A percentile compares a stretch with the other conserved stretches of the same genome.
Conservation (phyloP, 495 filamentous ascomycete genomes). For the Articulospora tetracladia region DNA sequence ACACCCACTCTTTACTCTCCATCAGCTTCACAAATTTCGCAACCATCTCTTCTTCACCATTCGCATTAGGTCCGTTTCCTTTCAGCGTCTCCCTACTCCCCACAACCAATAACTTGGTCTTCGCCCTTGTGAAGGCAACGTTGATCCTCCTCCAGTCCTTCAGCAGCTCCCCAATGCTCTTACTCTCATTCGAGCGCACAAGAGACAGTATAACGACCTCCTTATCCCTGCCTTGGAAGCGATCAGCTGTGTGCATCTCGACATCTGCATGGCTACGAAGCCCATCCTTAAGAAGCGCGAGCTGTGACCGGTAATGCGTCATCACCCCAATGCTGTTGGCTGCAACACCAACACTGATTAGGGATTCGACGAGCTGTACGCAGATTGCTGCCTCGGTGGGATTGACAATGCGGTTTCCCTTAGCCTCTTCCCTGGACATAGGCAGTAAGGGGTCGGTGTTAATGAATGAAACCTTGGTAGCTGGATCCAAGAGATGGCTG, state of each 20-base stretch:
- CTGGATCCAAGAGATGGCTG: conserved; percentile 65
- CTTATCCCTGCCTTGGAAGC: conserved; percentile 95
- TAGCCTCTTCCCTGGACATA: conserved; percentile 60
- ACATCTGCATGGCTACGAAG: conserved; percentile 46
- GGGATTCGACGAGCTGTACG: conserved; percentile 70
- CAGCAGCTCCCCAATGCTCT: conserved; percentile 79
- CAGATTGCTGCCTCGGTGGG: conserved; percentile 70
- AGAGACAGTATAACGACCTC: conserved; percentile 81
- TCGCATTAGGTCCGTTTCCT: conserved; percentile 26
- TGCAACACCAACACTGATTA: conserved; percentile 71
- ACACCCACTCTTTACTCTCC: conserved; percentile 68
- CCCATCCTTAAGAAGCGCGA: conserved; percentile 47
- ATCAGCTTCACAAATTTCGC: conserved; percentile 71
- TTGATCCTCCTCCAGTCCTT: conserved; percentile 93
- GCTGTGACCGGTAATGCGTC: conserved; percentile 95
- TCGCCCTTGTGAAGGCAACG: conserved; percentile 88
- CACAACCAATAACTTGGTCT: conserved; percentile 83
- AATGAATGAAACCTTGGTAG: conserved; percentile 71
- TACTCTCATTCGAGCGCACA: conserved; percentile 79
- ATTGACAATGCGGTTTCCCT: conserved; percentile 84
- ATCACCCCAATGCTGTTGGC: conserved; percentile 87
- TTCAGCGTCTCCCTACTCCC: conserved; percentile 74
- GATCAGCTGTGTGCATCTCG: conserved; percentile 95
- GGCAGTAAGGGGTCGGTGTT: conserved; percentile 77
- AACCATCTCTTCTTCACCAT: conserved; percentile 70